Conservation (phyloP, 202 grass and related monocot species). For the Eragrostis tef region DNA sequence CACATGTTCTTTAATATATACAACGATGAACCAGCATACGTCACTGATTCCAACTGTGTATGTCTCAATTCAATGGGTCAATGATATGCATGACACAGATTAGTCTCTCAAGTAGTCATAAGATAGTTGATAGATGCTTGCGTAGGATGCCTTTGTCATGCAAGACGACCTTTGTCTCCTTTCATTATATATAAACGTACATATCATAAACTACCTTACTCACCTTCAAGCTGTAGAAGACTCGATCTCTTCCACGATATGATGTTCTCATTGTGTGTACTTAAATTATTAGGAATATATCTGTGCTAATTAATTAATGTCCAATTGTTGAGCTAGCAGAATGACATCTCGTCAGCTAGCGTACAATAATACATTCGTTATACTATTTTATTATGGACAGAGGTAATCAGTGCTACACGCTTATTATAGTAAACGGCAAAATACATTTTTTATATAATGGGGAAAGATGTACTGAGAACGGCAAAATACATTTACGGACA, state of each 20-base stretch:
- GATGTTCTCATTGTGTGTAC: neutral
- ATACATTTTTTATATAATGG: too few relatives aligned
- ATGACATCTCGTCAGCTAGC: neutral
- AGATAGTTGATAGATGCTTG: constrained; percentile 50
- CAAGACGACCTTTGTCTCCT: constrained; percentile 26
- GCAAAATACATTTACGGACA: too few relatives aligned
- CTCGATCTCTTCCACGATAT: neutral
- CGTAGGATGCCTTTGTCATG: constrained; percentile 38
- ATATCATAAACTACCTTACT: too few relatives aligned
- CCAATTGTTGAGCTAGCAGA: neutral
- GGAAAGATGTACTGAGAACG: too few relatives aligned
- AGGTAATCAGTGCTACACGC: too few relatives aligned
- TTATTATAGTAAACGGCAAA: too few relatives aligned
- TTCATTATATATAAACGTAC: neutral
- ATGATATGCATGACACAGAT: constrained; percentile 29
- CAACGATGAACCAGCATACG: neutral
- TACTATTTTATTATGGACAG: neutral
- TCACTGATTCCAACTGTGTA: constrained; percentile 34
- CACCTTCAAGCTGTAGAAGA: neutral
- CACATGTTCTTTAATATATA: constrained; percentile 25
- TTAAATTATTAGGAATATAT: neutral
- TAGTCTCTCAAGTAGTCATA: constrained; percentile 53
- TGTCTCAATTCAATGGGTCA: constrained; percentile 12
- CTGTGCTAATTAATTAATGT: neutral
- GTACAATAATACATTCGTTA: constrained; percentile 15